Percentiles rank a stretch among this genome's conserved stretches.
Conservation (phyloP, 306 rosid genomes). For the Argentina anserina region DNA sequence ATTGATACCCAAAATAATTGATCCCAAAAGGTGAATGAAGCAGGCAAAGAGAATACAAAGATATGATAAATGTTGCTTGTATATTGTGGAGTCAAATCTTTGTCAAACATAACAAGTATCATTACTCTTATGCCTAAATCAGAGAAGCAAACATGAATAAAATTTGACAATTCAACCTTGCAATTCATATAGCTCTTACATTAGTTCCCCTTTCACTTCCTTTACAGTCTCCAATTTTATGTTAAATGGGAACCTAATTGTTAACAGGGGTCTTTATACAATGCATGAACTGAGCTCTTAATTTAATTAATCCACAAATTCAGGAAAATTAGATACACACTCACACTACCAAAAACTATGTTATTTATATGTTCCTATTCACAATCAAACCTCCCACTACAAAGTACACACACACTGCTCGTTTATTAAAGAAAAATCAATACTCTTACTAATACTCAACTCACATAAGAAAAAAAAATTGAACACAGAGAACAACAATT, state of each 20-base stretch:
- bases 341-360: no score
- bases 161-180: slow-evolving; percentile 34
- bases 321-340: no score
- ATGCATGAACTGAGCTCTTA: background rate
- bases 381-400: no score
- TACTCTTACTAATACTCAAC: no score
- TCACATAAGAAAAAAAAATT: no score
- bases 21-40: background rate
- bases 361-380: no score
- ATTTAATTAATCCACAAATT: no score
- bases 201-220: slow-evolving; percentile 17
- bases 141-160: slow-evolving; percentile 1
- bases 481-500: no score
- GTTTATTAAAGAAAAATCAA: no score
- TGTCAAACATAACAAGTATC: no score
- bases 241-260: background rate
- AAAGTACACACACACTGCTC: no score
- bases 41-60: background rate
- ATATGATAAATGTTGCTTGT: background rate
- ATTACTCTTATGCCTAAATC: background rate
- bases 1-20: no score
- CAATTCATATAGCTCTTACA: slow-evolving; percentile 24
- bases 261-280: background rate
- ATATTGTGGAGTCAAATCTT: background rate
- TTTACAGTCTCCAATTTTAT: background rate